Conservation (phyloP, 495 filamentous ascomycete species). For the Cercophora newfieldiana region DNA sequence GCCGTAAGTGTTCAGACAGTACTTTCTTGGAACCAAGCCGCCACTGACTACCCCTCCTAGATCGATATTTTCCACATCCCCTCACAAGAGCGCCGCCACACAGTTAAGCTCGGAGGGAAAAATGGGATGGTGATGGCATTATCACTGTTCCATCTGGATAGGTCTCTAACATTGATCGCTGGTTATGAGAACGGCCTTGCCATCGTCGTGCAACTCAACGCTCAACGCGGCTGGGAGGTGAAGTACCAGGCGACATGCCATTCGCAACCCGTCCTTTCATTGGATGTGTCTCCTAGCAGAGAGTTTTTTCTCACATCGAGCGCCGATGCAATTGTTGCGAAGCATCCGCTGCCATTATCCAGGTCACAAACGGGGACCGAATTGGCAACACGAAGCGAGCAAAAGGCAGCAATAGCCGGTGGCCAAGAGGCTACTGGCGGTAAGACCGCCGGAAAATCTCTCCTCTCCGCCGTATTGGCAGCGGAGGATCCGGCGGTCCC, state of each 20-base stretch:
- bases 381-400: neutral
- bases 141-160: slow-evolving; percentile 53
- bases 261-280: slow-evolving; percentile 80
- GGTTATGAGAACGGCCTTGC: slow-evolving; percentile 87
- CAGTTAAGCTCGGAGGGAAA: slow-evolving; percentile 60
- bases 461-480: slow-evolving; percentile 31
- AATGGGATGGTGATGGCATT: slow-evolving; percentile 93
- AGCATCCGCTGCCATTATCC: slow-evolving; percentile 51
- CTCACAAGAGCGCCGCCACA: slow-evolving; percentile 63
- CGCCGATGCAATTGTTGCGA: slow-evolving; percentile 63
- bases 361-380: neutral
- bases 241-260: slow-evolving; percentile 70
- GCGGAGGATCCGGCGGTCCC: slow-evolving; percentile 7
- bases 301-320: slow-evolving; percentile 77
- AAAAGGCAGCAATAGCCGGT: neutral
- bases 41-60: slow-evolving; percentile 32
- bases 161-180: slow-evolving; percentile 55
- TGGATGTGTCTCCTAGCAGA: slow-evolving; percentile 59
- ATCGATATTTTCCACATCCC: slow-evolving; percentile 89
- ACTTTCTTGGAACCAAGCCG: neutral
- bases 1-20: slow-evolving; percentile 50
- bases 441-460: slow-evolving; percentile 21
- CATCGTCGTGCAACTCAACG: slow-evolving; percentile 50
- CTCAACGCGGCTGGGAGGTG: slow-evolving; percentile 53
- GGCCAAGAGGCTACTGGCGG: neutral